These are phyloP conservation scores for Saccharomyces jurei DNA, from an alignment of 805 yeast genomes.

Conservation along the genomic window DNA sequence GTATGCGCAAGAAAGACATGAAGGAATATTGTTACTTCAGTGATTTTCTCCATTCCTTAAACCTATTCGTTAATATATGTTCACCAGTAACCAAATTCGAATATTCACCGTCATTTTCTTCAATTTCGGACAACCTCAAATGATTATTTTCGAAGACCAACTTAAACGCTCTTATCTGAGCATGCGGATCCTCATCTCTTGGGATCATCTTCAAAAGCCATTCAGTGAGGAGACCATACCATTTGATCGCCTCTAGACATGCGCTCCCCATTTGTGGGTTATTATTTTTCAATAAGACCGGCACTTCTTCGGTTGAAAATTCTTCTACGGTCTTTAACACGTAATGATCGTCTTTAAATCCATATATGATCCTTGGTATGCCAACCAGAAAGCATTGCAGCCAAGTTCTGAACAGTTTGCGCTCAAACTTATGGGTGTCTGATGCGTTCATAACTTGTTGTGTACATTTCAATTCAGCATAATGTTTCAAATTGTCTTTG, in stretches of 20 bases:
- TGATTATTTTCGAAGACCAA: constrained; percentile 44
- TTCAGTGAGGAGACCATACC: constrained; percentile 77
- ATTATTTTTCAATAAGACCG: constrained; percentile 49
- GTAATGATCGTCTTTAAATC: constrained; percentile 72
- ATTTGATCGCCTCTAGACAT: constrained; percentile 72
- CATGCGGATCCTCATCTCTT: constrained; percentile 37
- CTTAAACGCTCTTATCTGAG: constrained; percentile 46
- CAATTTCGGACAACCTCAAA: constrained; percentile 40
- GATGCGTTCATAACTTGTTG: constrained; percentile 45
- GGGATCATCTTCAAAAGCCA: constrained; percentile 61
- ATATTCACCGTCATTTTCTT: constrained; percentile 31
- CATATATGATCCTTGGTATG: constrained; percentile 70
- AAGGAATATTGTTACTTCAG: constrained; percentile 3
- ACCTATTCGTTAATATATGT: constrained; percentile 40
- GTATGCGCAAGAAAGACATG: not conserved
- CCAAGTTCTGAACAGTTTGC: constrained; percentile 77
- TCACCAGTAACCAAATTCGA: constrained; percentile 33
- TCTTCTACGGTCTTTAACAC: constrained; percentile 64
- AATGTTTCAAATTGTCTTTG: constrained; percentile 54
- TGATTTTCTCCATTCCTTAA: constrained; percentile 44
- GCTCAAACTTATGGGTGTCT: constrained; percentile 61
- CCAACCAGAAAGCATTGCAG: constrained; percentile 89
- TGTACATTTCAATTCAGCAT: constrained; percentile 77
- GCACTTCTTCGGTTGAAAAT: constrained; percentile 69
- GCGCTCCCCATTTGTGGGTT: constrained; percentile 42